Conservation (phyloP, 805 yeast genomes). For the Scheffersomyces amazonensis region DNA sequence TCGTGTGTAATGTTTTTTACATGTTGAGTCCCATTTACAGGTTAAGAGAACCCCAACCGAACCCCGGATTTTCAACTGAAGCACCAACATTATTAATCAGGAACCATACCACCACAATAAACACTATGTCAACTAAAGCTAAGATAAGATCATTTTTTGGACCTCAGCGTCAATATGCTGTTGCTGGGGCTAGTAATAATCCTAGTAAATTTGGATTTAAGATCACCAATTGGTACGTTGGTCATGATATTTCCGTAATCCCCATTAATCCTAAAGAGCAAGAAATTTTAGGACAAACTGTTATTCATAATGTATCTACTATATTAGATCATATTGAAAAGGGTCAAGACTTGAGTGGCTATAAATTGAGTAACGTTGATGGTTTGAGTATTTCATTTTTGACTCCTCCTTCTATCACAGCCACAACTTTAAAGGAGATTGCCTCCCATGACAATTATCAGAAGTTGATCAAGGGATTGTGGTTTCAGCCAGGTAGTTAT, state of each 20-base stretch:
- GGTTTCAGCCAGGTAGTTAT: conserved; percentile 86
- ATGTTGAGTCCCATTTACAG: too few species aligned
- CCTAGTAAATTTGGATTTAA: conserved; percentile 67
- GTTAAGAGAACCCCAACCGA: too few species aligned
- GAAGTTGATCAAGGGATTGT: conserved; percentile 49
- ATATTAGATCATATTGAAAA: conserved; percentile 20
- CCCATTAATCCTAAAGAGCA: conserved; percentile 63
- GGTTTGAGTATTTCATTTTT: conserved; percentile 64
- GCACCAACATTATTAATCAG: too few species aligned
- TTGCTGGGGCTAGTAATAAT: conserved; percentile 69
- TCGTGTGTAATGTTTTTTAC: too few species aligned
- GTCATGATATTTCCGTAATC: conserved; percentile 53
- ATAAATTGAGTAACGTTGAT: conserved; percentile 29
- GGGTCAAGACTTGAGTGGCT: conserved; percentile 16
- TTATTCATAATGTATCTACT: conserved; percentile 28
- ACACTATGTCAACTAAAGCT: conserved; percentile 40
- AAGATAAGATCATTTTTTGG: conserved; percentile 47
- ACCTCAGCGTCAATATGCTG: conserved; percentile 53
- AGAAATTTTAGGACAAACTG: conserved; percentile 44
- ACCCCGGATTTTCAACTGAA: too few species aligned
- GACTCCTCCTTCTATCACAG: conserved; percentile 68
- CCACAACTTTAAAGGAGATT: conserved; percentile 29
- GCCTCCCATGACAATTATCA: conserved; percentile 39
- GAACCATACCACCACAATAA: too few species aligned
- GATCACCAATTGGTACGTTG: conserved; percentile 65